Evolutionary conservation across 257 asterid genomes (phyloP).

Genomic region (Solanum gracilifrons): DNA sequence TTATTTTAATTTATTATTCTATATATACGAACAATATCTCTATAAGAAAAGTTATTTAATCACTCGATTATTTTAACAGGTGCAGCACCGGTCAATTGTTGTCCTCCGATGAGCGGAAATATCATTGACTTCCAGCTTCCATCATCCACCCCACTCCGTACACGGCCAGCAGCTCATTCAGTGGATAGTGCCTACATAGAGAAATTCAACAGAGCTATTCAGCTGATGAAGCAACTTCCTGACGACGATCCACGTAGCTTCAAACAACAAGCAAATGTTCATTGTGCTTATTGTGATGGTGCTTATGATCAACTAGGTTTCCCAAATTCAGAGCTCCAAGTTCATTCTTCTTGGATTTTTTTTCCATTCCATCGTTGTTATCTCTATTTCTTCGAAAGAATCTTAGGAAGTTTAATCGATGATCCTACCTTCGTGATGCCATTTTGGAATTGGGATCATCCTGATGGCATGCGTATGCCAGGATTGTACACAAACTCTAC

Average conservation of each 20-base stretch:
- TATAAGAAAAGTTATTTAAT: background rate
- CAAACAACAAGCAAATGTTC: conserved; percentile 68
- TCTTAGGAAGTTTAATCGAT: conserved; percentile 45
- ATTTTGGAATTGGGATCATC: conserved; percentile 74
- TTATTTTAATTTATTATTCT: background rate
- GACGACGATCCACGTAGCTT: conserved; percentile 79
- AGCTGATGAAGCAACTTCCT: conserved; percentile 64
- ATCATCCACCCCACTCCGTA: conserved; percentile 19
- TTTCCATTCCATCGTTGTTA: conserved; percentile 65
- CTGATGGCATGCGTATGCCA: conserved; percentile 59
- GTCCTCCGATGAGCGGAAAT: conserved; percentile 39
- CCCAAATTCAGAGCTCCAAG: conserved; percentile 67
- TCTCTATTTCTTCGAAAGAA: conserved; percentile 64
- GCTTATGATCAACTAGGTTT: conserved; percentile 72
- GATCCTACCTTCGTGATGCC: conserved; percentile 73
- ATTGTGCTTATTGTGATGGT: conserved; percentile 84
- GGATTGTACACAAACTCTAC: conserved; percentile 26
- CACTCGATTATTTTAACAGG: conserved; percentile 1
- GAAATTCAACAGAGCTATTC: conserved; percentile 44
- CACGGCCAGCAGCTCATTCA: conserved; percentile 71
- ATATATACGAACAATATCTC: background rate
- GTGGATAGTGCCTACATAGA: conserved; percentile 37
- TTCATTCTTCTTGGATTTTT: conserved; percentile 71
- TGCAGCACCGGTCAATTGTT: conserved; percentile 52
- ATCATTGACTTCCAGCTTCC: conserved; percentile 51